Evolutionary conservation across 495 filamentous ascomycete genomes (phyloP), one percentile per base, ranked within the genome.

Genomic region (Durotheca rogersii): DNA sequence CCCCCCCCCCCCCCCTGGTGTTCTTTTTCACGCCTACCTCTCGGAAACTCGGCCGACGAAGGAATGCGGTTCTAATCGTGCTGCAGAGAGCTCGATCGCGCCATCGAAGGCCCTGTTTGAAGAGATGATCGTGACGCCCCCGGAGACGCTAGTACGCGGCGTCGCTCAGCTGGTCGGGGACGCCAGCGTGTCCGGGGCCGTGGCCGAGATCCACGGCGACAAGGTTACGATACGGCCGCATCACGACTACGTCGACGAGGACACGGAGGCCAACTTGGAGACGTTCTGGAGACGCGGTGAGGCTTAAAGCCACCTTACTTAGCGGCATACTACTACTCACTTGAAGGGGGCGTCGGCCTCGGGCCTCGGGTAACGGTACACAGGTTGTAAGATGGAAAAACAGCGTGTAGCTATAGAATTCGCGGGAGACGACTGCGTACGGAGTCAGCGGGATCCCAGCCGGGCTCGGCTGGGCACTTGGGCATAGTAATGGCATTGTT

Each of bases 151-250:
- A 0, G 53, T 72, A 18, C 68, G 62, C 11, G 77, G 74, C 5
- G 70, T 79, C 0, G 62, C 60, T 14, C 60, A 69, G 49, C 65
- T 82, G n/a, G 48, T 73, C 6, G 58, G 31, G 0, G 72, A 80
- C 42, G 45, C 59, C 0, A 64, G 38, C 9, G 41, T 80, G 19
- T 74, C 68, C 1, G 79, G 79, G 0, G 61, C 63, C 10, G 67
- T 78, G 7, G 75, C 72, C 4, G 79, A 83, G 60, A 72, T 81
- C 18, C 76, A 80, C 53, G 77, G 77, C 0, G 70, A 77, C 6
- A 71, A 64, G n/a, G 74, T 78, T 11, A 80, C 76, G 3, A 58
- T 78, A 20, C 69, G 75, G 0, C 67, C 74, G 29, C 71, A 63
- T 7, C 73, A 72, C 29, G 72, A 71, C 7, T 77, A 66, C 58